Conservation (phyloP, 208 protist species). For the Trypanosoma brucei region DNA sequence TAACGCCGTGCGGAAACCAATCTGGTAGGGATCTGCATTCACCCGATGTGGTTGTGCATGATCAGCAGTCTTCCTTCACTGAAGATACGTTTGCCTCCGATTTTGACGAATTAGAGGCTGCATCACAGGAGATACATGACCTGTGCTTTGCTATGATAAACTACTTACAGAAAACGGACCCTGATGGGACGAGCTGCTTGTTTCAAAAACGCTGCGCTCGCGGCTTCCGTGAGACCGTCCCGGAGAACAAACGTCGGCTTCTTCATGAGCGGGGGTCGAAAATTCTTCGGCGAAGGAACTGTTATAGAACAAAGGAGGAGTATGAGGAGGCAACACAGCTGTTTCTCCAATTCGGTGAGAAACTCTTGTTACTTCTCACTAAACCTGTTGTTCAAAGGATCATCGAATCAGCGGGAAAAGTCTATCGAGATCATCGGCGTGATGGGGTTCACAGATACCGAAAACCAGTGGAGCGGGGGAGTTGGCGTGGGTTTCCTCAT, state of each 20-base stretch:
- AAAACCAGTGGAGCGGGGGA: conserved; percentile 44
- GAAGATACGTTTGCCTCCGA: conserved; percentile 27
- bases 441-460: conserved; percentile 67
- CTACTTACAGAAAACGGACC: conserved; percentile 65
- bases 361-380: conserved; percentile 70
- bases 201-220: conserved; percentile 68
- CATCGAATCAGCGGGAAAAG: conserved; percentile 67
- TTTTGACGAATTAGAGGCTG: conserved; percentile 88
- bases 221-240: conserved; percentile 71
- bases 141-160: conserved; percentile 79
- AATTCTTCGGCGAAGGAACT: conserved; percentile 41
- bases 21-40: too few relatives aligned
- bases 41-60: too few relatives aligned
- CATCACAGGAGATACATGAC: conserved; percentile 88
- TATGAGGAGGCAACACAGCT: conserved; percentile 58
- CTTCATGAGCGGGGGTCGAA: conserved; percentile 60
- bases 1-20: too few relatives aligned
- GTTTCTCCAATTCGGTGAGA: conserved; percentile 75
- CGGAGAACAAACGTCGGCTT: conserved; percentile 59
- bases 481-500: conserved; percentile 78
- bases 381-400: conserved; percentile 76
- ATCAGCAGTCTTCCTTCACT: neutral
- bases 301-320: conserved; percentile 52
- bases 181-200: conserved; percentile 42
- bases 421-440: conserved; percentile 41